These are phyloP conservation scores for Verruconis gallopava DNA, from an alignment of 2,329 filamentous ascomycete genomes.

Conservation along the genomic window DNA sequence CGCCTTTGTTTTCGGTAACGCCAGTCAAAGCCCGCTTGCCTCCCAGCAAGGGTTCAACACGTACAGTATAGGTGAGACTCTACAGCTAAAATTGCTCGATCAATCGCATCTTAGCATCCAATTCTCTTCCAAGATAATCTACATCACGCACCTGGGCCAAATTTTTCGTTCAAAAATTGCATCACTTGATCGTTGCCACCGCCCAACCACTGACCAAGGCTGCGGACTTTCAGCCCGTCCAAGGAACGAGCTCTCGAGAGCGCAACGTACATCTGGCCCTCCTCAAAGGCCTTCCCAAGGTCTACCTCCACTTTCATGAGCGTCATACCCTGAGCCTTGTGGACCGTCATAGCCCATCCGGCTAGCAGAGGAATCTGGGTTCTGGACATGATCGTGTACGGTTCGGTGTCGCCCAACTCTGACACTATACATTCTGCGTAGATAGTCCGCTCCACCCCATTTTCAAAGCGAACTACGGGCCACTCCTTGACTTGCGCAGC, in stretches of 20 bases:
- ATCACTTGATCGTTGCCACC: constrained; percentile 22
- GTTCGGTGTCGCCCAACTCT: constrained; percentile 30
- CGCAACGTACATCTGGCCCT: constrained; percentile 51
- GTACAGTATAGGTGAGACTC: no score
- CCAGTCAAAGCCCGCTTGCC: no score
- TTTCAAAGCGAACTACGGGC: constrained; percentile 43
- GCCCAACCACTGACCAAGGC: constrained; percentile 17
- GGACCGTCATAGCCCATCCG: constrained; percentile 51
- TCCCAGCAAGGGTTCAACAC: no score
- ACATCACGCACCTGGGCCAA: no score
- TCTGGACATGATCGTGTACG: constrained; percentile 38
- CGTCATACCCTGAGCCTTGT: constrained; percentile 52
- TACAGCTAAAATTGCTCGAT: no score
- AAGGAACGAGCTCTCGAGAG: constrained; percentile 43
- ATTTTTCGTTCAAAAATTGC: constrained; percentile 21
- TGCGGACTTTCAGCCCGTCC: constrained; percentile 32
- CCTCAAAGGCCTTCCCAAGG: constrained; percentile 38
- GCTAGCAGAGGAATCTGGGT: constrained; percentile 48
- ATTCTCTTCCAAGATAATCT: no score
- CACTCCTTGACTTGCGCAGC: constrained; percentile 22
- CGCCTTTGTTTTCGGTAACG: no score
- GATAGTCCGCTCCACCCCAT: constrained; percentile 33
- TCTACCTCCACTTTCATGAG: constrained; percentile 46
- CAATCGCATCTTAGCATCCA: no score
- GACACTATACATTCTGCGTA: constrained; percentile 38